These are phyloP conservation scores for Saccharomycopsis fermentans DNA, from an alignment of 805 yeast species.

Conservation along the genomic window DNA sequence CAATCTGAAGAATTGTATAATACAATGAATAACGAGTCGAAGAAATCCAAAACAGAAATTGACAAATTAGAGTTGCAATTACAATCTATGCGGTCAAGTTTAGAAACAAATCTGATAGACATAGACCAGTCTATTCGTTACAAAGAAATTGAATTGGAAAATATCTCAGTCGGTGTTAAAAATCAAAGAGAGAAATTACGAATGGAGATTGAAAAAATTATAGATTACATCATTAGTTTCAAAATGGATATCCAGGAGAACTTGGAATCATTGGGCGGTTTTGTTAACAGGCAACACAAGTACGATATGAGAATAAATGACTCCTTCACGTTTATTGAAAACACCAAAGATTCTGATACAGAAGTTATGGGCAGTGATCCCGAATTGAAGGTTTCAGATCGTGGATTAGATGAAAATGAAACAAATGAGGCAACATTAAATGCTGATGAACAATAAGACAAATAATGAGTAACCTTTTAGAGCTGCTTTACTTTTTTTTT, in stretches of 20 bases:
- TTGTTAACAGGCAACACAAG: background rate
- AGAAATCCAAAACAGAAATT: conserved; percentile 49
- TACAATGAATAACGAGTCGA: conserved; percentile 41
- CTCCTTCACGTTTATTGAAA: background rate
- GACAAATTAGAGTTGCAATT: conserved; percentile 55
- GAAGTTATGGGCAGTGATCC: background rate
- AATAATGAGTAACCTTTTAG: background rate
- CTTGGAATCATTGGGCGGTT: conserved; percentile 42
- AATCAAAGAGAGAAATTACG: conserved; percentile 39
- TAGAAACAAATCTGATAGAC: conserved; percentile 41
- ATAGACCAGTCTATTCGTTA: conserved; percentile 33
- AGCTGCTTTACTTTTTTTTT: background rate
- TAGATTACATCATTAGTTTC: conserved; percentile 52
- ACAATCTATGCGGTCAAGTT: conserved; percentile 36
- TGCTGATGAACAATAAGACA: background rate
- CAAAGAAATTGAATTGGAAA: conserved; percentile 44
- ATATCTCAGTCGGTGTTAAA: conserved; percentile 36
- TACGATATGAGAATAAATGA: background rate
- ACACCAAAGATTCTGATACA: background rate
- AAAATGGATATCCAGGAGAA: conserved; percentile 57
- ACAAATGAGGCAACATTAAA: background rate
- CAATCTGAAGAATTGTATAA: conserved; percentile 48
- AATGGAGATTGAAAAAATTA: conserved; percentile 43
- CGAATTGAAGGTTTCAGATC: background rate
- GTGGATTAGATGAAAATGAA: background rate